Conservation (phyloP, 1,139 yeast species). For the Yamadazyma kanchanaburiensis region DNA sequence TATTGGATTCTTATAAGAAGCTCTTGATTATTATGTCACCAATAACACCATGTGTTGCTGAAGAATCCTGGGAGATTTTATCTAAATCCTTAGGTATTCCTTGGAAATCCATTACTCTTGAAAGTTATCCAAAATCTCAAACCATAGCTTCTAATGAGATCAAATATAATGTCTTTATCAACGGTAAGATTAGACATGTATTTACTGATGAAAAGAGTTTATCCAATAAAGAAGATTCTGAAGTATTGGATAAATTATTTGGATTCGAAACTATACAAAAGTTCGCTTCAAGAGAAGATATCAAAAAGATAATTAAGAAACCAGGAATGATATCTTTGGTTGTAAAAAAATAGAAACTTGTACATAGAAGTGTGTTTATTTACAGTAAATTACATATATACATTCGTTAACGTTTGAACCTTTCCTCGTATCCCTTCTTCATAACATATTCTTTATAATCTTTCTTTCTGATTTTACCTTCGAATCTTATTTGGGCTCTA, state of each 20-base stretch:
- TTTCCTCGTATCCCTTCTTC: constrained; percentile 34
- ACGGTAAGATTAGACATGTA: constrained; percentile 63
- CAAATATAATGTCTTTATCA: constrained; percentile 55
- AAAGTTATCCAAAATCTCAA: constrained; percentile 50
- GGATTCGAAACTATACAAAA: constrained; percentile 9
- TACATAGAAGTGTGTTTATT: constrained; percentile 10
- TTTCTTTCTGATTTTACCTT: constrained; percentile 36
- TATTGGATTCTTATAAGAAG: constrained; percentile 44
- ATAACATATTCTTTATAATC: constrained; percentile 29
- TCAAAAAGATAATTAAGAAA: constrained; percentile 22
- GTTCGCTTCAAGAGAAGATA: constrained; percentile 7
- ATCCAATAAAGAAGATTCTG: constrained; percentile 22
- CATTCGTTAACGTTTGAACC: too few species aligned
- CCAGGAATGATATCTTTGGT: constrained; percentile 29
- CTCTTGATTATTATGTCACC: constrained; percentile 64
- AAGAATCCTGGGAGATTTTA: constrained; percentile 73
- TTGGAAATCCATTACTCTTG: constrained; percentile 54
- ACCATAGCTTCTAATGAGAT: constrained; percentile 31
- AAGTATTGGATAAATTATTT: constrained; percentile 15
- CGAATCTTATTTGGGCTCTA: constrained; percentile 32
- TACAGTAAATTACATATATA: constrained; percentile 3
- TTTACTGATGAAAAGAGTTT: constrained; percentile 35
- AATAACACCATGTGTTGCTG: constrained; percentile 76
- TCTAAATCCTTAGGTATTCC: constrained; percentile 20
- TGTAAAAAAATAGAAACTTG: constrained; percentile 5